Base-by-base conservation (phyloP, 148 eudicot species). In the Limonium bicolor region DNA sequence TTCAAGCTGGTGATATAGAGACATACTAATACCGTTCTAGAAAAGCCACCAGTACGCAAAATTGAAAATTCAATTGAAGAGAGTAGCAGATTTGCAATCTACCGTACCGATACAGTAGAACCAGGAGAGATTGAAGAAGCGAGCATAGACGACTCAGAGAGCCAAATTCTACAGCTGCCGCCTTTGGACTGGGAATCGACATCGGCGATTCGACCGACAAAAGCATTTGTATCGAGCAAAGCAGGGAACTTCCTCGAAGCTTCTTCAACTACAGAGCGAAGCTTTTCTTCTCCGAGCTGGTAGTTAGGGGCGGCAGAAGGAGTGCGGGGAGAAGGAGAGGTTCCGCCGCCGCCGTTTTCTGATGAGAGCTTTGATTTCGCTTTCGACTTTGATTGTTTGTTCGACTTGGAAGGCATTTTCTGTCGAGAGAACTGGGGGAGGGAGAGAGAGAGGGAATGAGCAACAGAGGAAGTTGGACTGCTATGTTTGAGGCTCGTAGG, bases 51-150 rank as follows among this genome's bases (percentile, higher is more conserved):
- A n/a, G n/a, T n/a, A n/a, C n/a, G n/a, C n/a, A n/a, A 1, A 7
- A 39, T 19, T 39, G 43, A 5, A 39, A n/a, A 39, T 2, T 18
- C 42, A 36, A 20, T 23, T 10, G 33, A 25, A n/a, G 25, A 30
- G 19, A 27, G 18, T 27, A 41, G 3, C 0, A 40, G 28, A 11
- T 27, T 20, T 23, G 16, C 8, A 62, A 27, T 27, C 31, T 69
- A 83, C 94, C 54, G 94, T 69, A 83, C 94, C 54, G 94, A 77
- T 22, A 83, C 92, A 37, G 60, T 64, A 14, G 81, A 72, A 41
- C 72, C 90, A 43, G 90, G 86, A 7, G 69, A 14, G 47, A 87
- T 58, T 13, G 81, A 70, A 49, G 65, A 54, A 37, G 83, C 50
- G 17, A 66, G 44, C 86, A 88, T 77, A 6, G 86, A 76, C 27